Base-by-base conservation (phyloP, 2,329 filamentous ascomycete genomes). In the Cladophialophora exuberans region DNA sequence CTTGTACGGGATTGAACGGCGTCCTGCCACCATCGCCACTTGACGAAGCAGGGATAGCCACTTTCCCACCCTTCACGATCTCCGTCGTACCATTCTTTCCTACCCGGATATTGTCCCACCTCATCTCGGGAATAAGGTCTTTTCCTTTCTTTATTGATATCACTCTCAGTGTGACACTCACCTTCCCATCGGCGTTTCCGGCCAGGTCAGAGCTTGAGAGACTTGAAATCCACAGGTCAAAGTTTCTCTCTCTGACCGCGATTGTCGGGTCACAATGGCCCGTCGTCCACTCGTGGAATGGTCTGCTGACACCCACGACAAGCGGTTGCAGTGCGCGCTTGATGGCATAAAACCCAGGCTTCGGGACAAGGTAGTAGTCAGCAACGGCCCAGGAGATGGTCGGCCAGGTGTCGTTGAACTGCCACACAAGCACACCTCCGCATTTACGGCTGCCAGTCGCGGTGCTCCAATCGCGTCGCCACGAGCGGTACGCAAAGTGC, bases 351-450 rank as follows among this genome's bases (percentile, higher is more conserved):
- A 82, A 85, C 18, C 81, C 80, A 17, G 81, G 79, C 67, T 85
- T 85, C 31, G 80, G 81, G 13, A 81, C 76, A 33, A 79, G 73
- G 64, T 81, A 83, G 66, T 84, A 85, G 65, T 85, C 83, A 6
- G 81, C 77, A 56, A 84, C 83, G 1, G 82, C 77, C 83, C 83
- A 85, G 3, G 79, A 83, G 31, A 81, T 83, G n/a, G 79, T 79
- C 2, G 83, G 82, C 80, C 81, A 85, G 68, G 73, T 76, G 53
- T 78, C 75, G 43, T 78, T 76, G 23, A 77, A 60, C 54, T 78
- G 76, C 76, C 76, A 78, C 4, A 76, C 68, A 3, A 78, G 64
- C 9, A 73, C 73, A 20, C 76, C 76, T 4, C 72, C 73, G 54
- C 75, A 78, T 4, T 57, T 33, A 26, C 53, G 25, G 52, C 80